A percentile compares a stretch with the other conserved stretches of the same genome.
phyloP scores from a whole-genome alignment of 345 rosid genomes.

The Erucastrum elatum region DNA sequence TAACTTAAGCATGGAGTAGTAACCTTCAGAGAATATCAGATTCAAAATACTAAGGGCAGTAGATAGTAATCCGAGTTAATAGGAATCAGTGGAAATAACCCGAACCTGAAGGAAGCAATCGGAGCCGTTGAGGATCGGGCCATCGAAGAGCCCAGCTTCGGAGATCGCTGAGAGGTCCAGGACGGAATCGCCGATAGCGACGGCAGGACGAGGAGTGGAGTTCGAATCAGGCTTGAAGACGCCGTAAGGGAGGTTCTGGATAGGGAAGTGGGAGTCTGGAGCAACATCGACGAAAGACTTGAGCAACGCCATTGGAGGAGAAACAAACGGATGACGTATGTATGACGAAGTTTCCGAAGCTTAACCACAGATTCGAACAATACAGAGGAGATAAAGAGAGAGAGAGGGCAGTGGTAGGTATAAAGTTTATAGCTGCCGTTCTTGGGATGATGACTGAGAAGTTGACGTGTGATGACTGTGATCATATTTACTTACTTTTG shows the following conservation, averaged over 20 bases:
- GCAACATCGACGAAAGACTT: slow-evolving; percentile 66
- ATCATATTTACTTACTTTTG: slow-evolving; percentile 11
- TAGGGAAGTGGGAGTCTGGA: slow-evolving; percentile 81
- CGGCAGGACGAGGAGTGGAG: slow-evolving; percentile 68
- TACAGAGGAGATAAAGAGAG: not conserved
- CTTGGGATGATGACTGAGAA: slow-evolving; percentile 22
- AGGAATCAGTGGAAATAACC: not conserved
- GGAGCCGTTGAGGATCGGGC: slow-evolving; percentile 59
- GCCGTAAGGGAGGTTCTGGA: slow-evolving; percentile 93
- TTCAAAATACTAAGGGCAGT: not conserved
- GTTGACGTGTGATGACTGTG: slow-evolving; percentile 11
- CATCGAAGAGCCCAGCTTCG: slow-evolving; percentile 73
- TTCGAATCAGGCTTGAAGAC: slow-evolving; percentile 63
- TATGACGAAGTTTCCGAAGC: slow-evolving; percentile 28
- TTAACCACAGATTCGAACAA: slow-evolving; percentile 15
- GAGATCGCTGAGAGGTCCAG: slow-evolving; percentile 77
- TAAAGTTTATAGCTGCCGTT: slow-evolving; percentile 26
- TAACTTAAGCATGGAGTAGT: slow-evolving; percentile 12
- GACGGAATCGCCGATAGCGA: slow-evolving; percentile 78
- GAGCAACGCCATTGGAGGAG: slow-evolving; percentile 51
- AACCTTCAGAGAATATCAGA: slow-evolving; percentile 1
- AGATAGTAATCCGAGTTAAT: not conserved
- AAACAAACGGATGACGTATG: not conserved
- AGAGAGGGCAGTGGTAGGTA: slow-evolving; percentile 33
- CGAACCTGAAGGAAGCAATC: slow-evolving; percentile 89